phyloP scores from a whole-genome alignment of 2,329 filamentous ascomycete genomes.

The Curvularia verruculosa region DNA sequence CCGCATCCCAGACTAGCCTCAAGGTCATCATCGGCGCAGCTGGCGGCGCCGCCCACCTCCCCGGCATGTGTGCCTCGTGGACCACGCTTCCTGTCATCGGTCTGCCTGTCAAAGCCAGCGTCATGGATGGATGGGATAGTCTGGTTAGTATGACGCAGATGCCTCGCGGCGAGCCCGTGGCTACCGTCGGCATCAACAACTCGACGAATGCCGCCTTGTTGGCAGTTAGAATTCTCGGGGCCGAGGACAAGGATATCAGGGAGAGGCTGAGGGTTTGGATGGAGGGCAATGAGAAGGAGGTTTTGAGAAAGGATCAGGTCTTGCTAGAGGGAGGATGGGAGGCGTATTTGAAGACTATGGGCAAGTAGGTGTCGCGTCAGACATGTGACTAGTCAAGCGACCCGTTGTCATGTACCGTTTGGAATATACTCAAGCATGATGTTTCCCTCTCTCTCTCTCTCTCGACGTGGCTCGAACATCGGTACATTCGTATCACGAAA shows the following conservation, averaged over 20 bases:
- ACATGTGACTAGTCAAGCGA: too few species aligned
- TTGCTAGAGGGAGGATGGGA: constrained; percentile 64
- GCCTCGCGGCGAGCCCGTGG: constrained; percentile 55
- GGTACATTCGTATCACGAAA: too few species aligned
- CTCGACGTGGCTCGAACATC: too few species aligned
- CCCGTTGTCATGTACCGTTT: too few species aligned
- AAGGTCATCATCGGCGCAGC: constrained; percentile 57
- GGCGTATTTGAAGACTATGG: constrained; percentile 57
- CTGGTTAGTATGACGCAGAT: constrained; percentile 60
- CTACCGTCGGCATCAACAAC: constrained; percentile 55
- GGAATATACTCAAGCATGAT: too few species aligned
- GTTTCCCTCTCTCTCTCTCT: too few species aligned
- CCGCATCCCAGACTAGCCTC: constrained; percentile 47
- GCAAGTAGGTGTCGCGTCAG: constrained; percentile 39
- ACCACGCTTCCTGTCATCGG: constrained; percentile 59
- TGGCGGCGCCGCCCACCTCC: constrained; percentile 59
- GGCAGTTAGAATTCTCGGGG: constrained; percentile 53
- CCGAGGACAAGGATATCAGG: constrained; percentile 61
- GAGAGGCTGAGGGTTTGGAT: constrained; percentile 67
- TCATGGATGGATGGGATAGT: constrained; percentile 58
- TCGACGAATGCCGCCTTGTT: constrained; percentile 55
- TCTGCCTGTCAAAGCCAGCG: constrained; percentile 57
- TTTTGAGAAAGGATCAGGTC: constrained; percentile 65
- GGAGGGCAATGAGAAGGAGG: constrained; percentile 66
- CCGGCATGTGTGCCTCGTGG: constrained; percentile 59